A percentile compares a stretch with the other conserved stretches of the same genome.
Evolutionary conservation across 1,284 basidiomycete genomes (phyloP).

Genomic region (Ganoderma leucocontextum): DNA sequence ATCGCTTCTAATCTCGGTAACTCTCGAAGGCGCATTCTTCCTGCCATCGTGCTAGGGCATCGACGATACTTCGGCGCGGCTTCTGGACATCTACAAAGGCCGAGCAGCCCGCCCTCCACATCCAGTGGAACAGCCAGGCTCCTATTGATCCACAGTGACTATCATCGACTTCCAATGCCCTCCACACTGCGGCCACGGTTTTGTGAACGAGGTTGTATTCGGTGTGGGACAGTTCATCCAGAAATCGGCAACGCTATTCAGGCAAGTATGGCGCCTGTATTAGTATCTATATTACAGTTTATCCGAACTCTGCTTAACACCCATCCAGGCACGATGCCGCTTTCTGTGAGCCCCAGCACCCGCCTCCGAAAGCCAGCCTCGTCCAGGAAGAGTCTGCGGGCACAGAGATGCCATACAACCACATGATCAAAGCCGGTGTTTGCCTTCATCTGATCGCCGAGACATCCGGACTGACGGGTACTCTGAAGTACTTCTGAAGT

Average conservation of each 20-base stretch:
- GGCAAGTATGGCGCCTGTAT: neutral
- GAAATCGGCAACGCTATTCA: neutral
- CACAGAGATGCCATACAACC: neutral
- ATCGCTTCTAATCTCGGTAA: neutral
- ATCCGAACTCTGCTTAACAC: neutral
- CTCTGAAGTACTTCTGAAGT: neutral
- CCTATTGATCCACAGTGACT: neutral
- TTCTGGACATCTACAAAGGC: neutral
- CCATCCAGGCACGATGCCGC: neutral
- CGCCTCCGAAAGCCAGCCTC: neutral
- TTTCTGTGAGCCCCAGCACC: neutral
- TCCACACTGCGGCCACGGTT: neutral
- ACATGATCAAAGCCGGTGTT: neutral
- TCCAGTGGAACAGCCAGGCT: neutral
- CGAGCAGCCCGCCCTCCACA: neutral
- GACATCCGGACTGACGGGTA: neutral
- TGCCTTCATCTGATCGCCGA: neutral
- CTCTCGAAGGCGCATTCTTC: neutral
- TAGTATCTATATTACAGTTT: neutral
- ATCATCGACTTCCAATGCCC: neutral
- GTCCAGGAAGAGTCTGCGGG: neutral
- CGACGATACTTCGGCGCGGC: neutral
- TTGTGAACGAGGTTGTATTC: neutral
- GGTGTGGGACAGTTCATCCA: neutral
- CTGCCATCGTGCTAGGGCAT: neutral